phyloP scores from a whole-genome alignment of 306 rosid species.

The Vigna hirtella region DNA sequence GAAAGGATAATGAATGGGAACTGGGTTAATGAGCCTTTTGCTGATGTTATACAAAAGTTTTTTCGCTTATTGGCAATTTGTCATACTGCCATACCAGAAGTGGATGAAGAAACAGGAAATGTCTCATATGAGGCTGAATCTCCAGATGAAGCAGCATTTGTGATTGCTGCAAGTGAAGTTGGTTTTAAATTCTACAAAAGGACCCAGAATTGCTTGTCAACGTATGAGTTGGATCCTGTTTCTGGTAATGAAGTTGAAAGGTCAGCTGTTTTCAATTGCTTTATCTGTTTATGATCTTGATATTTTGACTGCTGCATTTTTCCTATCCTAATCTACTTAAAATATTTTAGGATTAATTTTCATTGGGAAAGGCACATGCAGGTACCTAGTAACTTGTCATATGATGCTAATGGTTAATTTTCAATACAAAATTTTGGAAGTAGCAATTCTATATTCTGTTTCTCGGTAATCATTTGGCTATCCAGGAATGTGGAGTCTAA shows the following conservation, averaged over 20 bases:
- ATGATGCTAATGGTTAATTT: slow-evolving; percentile 8
- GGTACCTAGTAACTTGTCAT: slow-evolving; percentile 1
- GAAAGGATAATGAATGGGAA: slow-evolving; percentile 82
- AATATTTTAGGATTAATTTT: slow-evolving; percentile 19
- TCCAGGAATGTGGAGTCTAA: slow-evolving; percentile 4
- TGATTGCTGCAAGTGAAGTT: slow-evolving; percentile 90
- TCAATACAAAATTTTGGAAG: slow-evolving; percentile 1
- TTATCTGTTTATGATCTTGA: slow-evolving; percentile 30
- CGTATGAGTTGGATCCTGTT: slow-evolving; percentile 45
- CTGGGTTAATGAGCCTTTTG: slow-evolving; percentile 80
- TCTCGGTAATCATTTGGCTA: slow-evolving; percentile 4
- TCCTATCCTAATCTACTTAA: slow-evolving; percentile 4
- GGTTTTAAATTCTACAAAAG: slow-evolving; percentile 84
- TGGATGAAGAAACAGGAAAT: slow-evolving; percentile 68
- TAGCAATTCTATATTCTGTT: slow-evolving; percentile 10
- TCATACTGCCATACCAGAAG: slow-evolving; percentile 92
- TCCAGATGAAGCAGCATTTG: slow-evolving; percentile 96
- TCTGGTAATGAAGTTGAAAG: slow-evolving; percentile 49
- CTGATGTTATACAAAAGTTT: slow-evolving; percentile 66
- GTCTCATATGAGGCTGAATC: slow-evolving; percentile 91
- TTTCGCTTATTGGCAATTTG: slow-evolving; percentile 78
- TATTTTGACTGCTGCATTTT: slow-evolving; percentile 21
- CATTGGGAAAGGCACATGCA: slow-evolving; percentile 10
- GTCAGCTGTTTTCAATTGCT: slow-evolving; percentile 31
- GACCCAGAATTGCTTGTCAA: slow-evolving; percentile 69